Conservation (phyloP, 768 basidiomycete genomes). For the Suillus americanus region DNA sequence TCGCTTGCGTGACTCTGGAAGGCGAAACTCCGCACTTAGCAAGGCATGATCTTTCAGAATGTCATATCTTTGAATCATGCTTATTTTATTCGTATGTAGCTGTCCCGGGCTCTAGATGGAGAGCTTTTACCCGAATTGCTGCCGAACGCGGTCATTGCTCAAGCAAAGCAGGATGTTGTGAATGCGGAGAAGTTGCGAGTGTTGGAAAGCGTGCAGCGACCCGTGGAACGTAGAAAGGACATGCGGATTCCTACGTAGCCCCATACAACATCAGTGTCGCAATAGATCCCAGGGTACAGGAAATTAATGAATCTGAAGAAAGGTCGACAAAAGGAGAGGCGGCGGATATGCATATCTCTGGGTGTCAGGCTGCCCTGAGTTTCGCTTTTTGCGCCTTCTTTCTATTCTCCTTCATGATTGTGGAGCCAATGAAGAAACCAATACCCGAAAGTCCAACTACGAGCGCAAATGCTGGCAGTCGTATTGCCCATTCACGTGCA, state of each 20-base stretch:
- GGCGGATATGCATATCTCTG: background rate
- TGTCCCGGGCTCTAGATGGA: constrained; percentile 51
- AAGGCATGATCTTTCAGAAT: constrained; percentile 43
- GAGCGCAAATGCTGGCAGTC: constrained; percentile 81
- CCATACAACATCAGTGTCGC: background rate
- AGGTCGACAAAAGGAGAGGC: background rate
- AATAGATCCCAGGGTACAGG: background rate
- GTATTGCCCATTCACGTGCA: constrained; percentile 88
- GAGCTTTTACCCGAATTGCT: constrained; percentile 50
- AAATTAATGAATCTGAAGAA: background rate
- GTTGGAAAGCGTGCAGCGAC: constrained; percentile 40
- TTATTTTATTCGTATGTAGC: constrained; percentile 33
- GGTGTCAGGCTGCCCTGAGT: constrained; percentile 53
- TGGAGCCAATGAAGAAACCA: constrained; percentile 75
- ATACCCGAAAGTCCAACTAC: constrained; percentile 80
- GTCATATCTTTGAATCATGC: background rate
- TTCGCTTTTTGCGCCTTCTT: constrained; percentile 66
- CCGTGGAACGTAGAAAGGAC: constrained; percentile 22
- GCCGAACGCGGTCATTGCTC: constrained; percentile 49
- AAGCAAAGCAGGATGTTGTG: constrained; percentile 60
- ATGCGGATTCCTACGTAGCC: constrained; percentile 12
- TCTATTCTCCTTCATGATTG: constrained; percentile 71
- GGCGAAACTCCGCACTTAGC: constrained; percentile 45
- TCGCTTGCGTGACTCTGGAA: constrained; percentile 45
- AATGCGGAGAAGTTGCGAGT: constrained; percentile 70